A percentile compares a stretch with the other conserved stretches of the same genome.
Conservation (phyloP, 805 yeast genomes). For the Hemisphaericaspora nanyangensis region DNA sequence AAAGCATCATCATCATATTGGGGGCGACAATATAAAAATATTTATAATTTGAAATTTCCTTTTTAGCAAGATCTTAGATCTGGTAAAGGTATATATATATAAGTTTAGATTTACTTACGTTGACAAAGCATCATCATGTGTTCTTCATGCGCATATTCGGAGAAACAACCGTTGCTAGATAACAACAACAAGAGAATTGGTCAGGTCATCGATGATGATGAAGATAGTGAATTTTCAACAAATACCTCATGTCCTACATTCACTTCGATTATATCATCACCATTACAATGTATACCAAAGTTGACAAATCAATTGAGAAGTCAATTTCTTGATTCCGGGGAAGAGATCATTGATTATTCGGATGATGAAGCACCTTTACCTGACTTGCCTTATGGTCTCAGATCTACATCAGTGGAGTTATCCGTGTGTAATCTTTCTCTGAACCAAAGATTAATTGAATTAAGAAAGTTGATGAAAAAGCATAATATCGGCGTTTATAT, state of each 20-base stretch:
- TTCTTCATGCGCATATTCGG: constrained; percentile 3
- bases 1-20: too few species aligned
- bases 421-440: constrained; percentile 37
- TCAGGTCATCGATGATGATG: not conserved
- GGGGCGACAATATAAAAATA: too few species aligned
- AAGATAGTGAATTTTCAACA: constrained; percentile 16
- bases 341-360: constrained; percentile 11
- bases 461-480: constrained; percentile 63
- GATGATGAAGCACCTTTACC: constrained; percentile 20
- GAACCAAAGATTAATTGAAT: constrained; percentile 52
- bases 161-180: constrained; percentile 9
- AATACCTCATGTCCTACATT: constrained; percentile 15
- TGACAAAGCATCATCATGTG: too few species aligned
- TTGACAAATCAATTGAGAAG: constrained; percentile 7
- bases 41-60: too few species aligned
- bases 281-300: constrained; percentile 23
- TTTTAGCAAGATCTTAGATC: not conserved
- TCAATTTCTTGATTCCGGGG: constrained; percentile 4
- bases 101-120: too few species aligned
- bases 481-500: constrained; percentile 67
- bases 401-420: constrained; percentile 6
- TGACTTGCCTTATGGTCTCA: constrained; percentile 20
- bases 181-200: not conserved
- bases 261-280: constrained; percentile 15
- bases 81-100: too few species aligned